Evolutionary conservation across 148 eudicot species (phyloP).

Genomic region (Vaccinium darrowii): DNA sequence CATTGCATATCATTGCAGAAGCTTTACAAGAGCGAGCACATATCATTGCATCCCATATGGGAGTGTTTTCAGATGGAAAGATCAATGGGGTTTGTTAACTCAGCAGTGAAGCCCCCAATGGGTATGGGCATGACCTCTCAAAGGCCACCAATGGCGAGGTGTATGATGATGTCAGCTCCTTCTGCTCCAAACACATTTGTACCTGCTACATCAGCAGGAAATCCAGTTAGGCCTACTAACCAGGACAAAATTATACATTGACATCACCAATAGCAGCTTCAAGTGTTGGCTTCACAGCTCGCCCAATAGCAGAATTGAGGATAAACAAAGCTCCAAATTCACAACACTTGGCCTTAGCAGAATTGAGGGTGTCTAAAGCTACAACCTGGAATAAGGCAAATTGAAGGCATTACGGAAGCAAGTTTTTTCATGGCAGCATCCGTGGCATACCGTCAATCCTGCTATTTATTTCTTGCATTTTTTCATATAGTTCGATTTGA

Average conservation of each 20-base stretch:
- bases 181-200: conserved; percentile 33
- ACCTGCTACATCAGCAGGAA: conserved; percentile 41
- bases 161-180: conserved; percentile 47
- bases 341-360: no score
- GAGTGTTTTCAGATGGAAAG: conserved; percentile 32
- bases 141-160: conserved; percentile 69
- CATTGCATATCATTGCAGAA: conserved; percentile 33
- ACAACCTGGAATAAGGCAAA: conserved; percentile 3
- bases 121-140: conserved; percentile 49
- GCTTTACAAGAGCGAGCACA: no score
- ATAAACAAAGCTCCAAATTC: no score
- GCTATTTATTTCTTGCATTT: conserved; percentile 28
- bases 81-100: conserved; percentile 44
- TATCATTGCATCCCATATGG: conserved; percentile 44
- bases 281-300: no score
- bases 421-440: conserved; percentile 28
- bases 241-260: conserved; percentile 22
- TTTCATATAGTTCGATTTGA: conserved; percentile 30
- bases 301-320: no score
- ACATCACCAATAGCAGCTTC: no score
- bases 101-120: conserved; percentile 58
- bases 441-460: conserved; percentile 29
- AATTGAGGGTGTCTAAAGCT: no score
- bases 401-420: conserved; percentile 30
- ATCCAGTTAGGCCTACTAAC: conserved; percentile 46